Base-by-base conservation (phyloP, 495 filamentous ascomycete species). In the Cladorrhinum samala region DNA sequence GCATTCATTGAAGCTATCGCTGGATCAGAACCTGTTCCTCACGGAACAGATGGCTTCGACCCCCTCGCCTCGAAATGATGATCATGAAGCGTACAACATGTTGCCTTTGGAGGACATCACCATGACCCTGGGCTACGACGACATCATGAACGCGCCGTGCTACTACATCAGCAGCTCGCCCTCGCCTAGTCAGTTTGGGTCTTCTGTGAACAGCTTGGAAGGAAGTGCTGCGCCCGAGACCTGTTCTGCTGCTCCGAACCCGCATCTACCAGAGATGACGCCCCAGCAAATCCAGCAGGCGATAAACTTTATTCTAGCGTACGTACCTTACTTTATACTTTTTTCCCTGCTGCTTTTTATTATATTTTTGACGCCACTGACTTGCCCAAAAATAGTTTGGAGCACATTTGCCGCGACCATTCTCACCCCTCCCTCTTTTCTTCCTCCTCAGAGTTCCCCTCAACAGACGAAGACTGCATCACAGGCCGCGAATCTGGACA, bases 401-500 rank as follows among this genome's bases (percentile, higher is more conserved):
- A 41, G n/a, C 39, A 41, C 39, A 41, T 41, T 14, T 41, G 39
- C 39, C 39, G 39, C 11, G 17, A 41, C 39, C 39, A 41, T 18
- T 18, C 11, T 18, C 39, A 41, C 39, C 39, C 39, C n/a, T 18
- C 39, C 39, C 27, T 6, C 11, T 33, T 33, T 41, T 14, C 39
- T 3, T 41, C 39, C n/a, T 18, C 39, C n/a, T 41, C 39, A 8
- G 5, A 4, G 6, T 41, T 18, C n/a, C 17, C 39, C 7, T 41
- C 39, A 14, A 4, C 39, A 14, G 17, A 41, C 7, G n/a, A 41
- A 33, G 11, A 33, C 27, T 5, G 27, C 27, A 5, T 33, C 27
- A 33, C 27, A 33, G 27, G 27, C 27, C 27, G 27, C 11, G 27
- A 5, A 33, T 33, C 27, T 19, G 73, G 73, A 7, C 76, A 79